These are phyloP conservation scores for Polytolypa hystricis DNA, from an alignment of 2,329 filamentous ascomycete species.

Conservation along the genomic window DNA sequence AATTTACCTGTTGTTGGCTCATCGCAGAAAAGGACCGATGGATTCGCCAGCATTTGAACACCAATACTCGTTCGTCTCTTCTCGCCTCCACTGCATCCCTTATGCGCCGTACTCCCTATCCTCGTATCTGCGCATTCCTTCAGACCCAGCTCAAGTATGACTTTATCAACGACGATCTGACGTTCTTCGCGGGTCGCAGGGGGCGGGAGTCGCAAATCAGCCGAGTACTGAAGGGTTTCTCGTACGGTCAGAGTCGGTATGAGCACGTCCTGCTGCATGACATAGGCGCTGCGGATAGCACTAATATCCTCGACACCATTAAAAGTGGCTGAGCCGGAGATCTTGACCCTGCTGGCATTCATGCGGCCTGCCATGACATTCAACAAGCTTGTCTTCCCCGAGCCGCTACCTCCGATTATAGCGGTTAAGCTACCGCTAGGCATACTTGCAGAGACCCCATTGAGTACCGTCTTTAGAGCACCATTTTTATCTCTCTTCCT, in stretches of 20 bases:
- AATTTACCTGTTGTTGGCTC: constrained; percentile 59
- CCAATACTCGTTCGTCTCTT: constrained; percentile 67
- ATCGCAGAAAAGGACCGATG: constrained; percentile 65
- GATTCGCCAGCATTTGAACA: constrained; percentile 68
- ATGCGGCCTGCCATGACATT: constrained; percentile 63
- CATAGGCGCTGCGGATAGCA: constrained; percentile 40
- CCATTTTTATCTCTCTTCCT: constrained; percentile 13
- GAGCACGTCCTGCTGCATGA: constrained; percentile 63
- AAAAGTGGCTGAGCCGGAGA: constrained; percentile 48
- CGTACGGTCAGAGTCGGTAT: constrained; percentile 63
- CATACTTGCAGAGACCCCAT: constrained; percentile 54
- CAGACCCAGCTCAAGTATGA: constrained; percentile 62
- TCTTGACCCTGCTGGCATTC: constrained; percentile 41
- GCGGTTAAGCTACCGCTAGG: constrained; percentile 58
- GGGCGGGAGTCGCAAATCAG: constrained; percentile 57
- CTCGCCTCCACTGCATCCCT: constrained; percentile 69
- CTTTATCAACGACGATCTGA: constrained; percentile 57
- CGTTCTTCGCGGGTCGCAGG: constrained; percentile 50
- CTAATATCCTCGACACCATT: constrained; percentile 47
- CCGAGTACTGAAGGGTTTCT: constrained; percentile 63
- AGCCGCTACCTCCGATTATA: constrained; percentile 64
- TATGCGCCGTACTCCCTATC: constrained; percentile 59
- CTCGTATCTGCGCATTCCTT: constrained; percentile 68
- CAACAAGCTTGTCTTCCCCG: constrained; percentile 60
- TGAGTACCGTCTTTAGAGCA: constrained; percentile 43